Evolutionary conservation across 140 eudicot species (phyloP).

Genomic region (Erigeron philadelphicus): DNA sequence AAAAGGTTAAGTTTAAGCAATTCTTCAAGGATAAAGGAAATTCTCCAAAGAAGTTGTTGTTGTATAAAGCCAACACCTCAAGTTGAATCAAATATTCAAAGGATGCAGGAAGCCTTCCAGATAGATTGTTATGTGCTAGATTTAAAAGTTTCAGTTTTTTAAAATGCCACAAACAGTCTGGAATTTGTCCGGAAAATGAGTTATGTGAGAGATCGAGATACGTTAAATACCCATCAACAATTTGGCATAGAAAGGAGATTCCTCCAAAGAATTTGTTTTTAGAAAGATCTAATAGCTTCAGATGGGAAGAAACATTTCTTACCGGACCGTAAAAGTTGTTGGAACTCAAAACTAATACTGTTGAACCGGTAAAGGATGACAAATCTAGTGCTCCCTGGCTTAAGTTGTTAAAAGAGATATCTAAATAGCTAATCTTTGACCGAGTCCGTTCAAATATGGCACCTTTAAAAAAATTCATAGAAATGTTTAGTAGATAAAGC

Average conservation of each 20-base stretch:
- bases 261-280: slow-evolving; percentile 16
- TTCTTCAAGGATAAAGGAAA: slow-evolving; percentile 22
- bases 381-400: slow-evolving; percentile 21
- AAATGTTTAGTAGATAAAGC: slow-evolving; percentile 19
- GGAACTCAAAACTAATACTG: slow-evolving; percentile 23
- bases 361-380: slow-evolving; percentile 26
- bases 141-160: slow-evolving; percentile 20
- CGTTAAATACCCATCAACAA: not conserved
- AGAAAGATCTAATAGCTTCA: slow-evolving; percentile 15
- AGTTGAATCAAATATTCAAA: slow-evolving; percentile 18
- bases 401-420: slow-evolving; percentile 9
- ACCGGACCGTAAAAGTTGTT: slow-evolving; percentile 25
- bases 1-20: not conserved
- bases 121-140: slow-evolving; percentile 26
- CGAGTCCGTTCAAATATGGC: slow-evolving; percentile 10
- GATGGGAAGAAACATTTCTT: slow-evolving; percentile 9
- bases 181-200: slow-evolving; percentile 11
- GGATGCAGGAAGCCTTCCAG: slow-evolving; percentile 29
- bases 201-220: slow-evolving; percentile 23
- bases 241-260: slow-evolving; percentile 19
- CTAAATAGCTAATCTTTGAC: not conserved
- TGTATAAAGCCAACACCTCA: slow-evolving; percentile 16
- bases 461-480: slow-evolving; percentile 32
- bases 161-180: slow-evolving; percentile 26
- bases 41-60: slow-evolving; percentile 26